phyloP scores from a whole-genome alignment of 2,329 filamentous ascomycete genomes.

The Colletotrichum sansevieriae region DNA sequence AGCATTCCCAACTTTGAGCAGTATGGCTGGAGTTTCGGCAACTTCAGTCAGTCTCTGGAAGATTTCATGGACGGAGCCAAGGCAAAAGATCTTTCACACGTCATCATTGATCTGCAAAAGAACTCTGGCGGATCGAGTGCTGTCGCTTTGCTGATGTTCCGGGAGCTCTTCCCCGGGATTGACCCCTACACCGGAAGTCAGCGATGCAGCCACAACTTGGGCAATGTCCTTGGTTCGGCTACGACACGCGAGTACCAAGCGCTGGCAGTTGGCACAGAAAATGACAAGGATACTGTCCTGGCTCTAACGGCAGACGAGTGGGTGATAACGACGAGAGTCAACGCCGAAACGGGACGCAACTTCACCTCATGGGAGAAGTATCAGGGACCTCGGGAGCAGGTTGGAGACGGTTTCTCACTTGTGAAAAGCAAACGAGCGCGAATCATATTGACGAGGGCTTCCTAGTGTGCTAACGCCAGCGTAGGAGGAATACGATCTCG shows the following conservation, averaged over 20 bases:
- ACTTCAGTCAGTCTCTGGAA: constrained; percentile 11
- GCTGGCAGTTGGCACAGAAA: neutral
- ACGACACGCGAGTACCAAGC: constrained; percentile 12
- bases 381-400: constrained; percentile 3
- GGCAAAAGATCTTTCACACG: neutral
- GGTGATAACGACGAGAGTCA: constrained; percentile 15
- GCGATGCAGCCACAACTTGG: constrained; percentile 25
- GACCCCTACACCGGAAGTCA: constrained; percentile 25
- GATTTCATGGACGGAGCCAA: constrained; percentile 12
- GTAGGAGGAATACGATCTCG: constrained; percentile 28
- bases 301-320: constrained; percentile 14
- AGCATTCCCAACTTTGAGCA: constrained; percentile 35
- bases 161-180: constrained; percentile 18
- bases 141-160: constrained; percentile 19
- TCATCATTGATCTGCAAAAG: constrained; percentile 24
- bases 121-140: constrained; percentile 31
- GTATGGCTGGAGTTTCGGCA: constrained; percentile 20
- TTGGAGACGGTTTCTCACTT: constrained; percentile 15
- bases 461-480: neutral
- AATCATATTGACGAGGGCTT: neutral
- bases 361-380: constrained; percentile 31
- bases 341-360: constrained; percentile 21
- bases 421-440: neutral
- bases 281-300: neutral
- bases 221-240: constrained; percentile 19